phyloP scores from a whole-genome alignment of 2,329 filamentous ascomycete species.

The Geosmithia flava region DNA sequence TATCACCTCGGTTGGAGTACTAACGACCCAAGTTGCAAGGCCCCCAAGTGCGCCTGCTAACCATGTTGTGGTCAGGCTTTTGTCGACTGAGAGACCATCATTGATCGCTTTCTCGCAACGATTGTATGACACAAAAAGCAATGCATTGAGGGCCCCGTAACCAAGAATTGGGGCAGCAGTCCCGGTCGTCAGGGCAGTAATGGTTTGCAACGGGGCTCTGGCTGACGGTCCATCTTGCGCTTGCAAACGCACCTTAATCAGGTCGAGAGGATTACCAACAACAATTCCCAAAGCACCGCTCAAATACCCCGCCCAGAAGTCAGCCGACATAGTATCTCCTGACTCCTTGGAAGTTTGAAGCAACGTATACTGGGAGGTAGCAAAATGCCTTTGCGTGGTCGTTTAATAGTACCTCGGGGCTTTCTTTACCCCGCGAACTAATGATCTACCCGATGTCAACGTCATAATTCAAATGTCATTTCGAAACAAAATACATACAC shows the following conservation, averaged over 20 bases:
- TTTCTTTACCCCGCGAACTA: too few relatives aligned
- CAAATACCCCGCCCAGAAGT: slow-evolving; percentile 90
- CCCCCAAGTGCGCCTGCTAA: slow-evolving; percentile 71
- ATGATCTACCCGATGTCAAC: too few relatives aligned
- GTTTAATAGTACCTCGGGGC: background rate
- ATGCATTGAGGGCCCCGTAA: slow-evolving; percentile 81
- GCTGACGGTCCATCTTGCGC: slow-evolving; percentile 23
- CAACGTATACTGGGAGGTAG: background rate
- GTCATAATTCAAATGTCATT: too few relatives aligned
- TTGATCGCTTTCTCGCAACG: slow-evolving; percentile 57
- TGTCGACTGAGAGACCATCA: slow-evolving; percentile 15
- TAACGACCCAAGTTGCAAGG: slow-evolving; percentile 74
- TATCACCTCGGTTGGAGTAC: slow-evolving; percentile 78
- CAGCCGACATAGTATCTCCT: slow-evolving; percentile 53
- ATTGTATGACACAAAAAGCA: slow-evolving; percentile 87
- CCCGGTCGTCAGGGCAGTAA: slow-evolving; percentile 37
- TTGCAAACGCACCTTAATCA: slow-evolving; percentile 57
- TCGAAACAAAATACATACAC: too few relatives aligned
- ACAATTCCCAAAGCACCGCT: slow-evolving; percentile 78
- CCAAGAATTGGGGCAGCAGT: slow-evolving; percentile 76
- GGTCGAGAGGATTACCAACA: slow-evolving; percentile 76
- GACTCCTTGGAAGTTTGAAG: background rate
- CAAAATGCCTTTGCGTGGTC: background rate
- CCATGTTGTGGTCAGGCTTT: slow-evolving; percentile 57
- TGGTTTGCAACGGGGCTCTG: slow-evolving; percentile 9